Conservation (phyloP, 441 rosid genomes). For the Brassica hybrid region DNA sequence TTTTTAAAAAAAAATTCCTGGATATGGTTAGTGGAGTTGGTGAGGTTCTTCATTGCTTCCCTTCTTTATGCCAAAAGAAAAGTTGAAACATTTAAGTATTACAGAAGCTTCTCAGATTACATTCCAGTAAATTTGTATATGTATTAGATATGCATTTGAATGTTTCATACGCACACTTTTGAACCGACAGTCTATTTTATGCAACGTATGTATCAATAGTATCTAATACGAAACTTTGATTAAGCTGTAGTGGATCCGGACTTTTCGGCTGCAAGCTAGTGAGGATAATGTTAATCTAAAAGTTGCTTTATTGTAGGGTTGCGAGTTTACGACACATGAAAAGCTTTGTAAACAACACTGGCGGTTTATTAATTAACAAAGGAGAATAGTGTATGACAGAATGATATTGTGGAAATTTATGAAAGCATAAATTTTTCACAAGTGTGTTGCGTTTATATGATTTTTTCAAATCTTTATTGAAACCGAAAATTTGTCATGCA, state of each 20-base stretch:
- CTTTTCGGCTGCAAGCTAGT: slow-evolving; percentile 33
- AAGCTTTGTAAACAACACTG: not conserved
- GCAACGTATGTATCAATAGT: not conserved
- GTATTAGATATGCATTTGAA: not conserved
- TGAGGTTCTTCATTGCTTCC: slow-evolving; percentile 27
- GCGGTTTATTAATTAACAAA: not conserved
- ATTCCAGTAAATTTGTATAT: not conserved
- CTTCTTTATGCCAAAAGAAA: slow-evolving; percentile 8
- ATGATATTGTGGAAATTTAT: not conserved
- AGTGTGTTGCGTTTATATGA: not conserved
- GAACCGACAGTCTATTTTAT: not conserved
- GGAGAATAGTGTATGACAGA: not conserved
- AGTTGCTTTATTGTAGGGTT: slow-evolving; percentile 3
- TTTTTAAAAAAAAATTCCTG: not conserved
- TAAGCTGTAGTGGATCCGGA: slow-evolving; percentile 30
- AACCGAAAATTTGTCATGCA: not conserved
- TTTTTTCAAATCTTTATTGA: not conserved
- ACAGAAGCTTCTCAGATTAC: not conserved
- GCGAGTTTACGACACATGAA: not conserved
- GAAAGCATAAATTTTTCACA: not conserved
- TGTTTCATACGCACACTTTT: not conserved
- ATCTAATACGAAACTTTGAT: slow-evolving; percentile 1
- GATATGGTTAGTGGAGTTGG: slow-evolving; percentile 32
- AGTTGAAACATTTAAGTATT: slow-evolving; percentile 15
- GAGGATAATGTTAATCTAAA: slow-evolving; percentile 20